Base-by-base conservation (phyloP, 345 rosid genomes). In the Zanthoxylum bungeanum region DNA sequence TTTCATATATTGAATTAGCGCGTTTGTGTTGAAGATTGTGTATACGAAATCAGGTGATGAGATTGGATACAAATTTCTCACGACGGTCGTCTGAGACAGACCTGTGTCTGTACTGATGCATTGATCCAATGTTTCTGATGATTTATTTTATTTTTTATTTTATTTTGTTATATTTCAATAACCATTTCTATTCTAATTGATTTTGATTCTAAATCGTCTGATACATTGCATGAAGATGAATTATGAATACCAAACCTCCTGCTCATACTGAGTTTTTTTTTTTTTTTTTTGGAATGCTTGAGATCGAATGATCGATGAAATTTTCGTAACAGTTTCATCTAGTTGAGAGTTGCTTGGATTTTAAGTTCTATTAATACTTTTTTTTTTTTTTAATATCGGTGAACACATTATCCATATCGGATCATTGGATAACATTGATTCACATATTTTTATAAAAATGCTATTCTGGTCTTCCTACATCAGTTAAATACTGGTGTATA, bases 11-110 rank as follows among this genome's bases (percentile, higher is more conserved):
- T n/a, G n/a, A n/a, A n/a, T n/a, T n/a, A n/a, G n/a, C n/a, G n/a
- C n/a, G n/a, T 0, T 44, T 44, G 49, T 17, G 1, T 14, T 44
- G 49, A 4, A 4, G 49, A 44, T 44, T 4, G 16, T 4, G 4
- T 4, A 19, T 14, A 12, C 49, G 39, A 58, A 60, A 69, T 80
- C 87, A 83, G 74, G 66, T 81, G 93, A 86, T 83, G 93, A 86
- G 60, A 64, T 78, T 80, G 85, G 90, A 81, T 76, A 68, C 5
- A 0, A 60, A 74, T 70, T 57, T 86, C 89, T 89, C 91, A 86
- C 89, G 89, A 89, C 87, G 91, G 91, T 89, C 91, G 85, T 89
- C 91, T 79, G 93, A 86, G 89, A 73, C 69, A 72, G 75, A 61
- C 49, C n/a, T n/a, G 80, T 84, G 84, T 80, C 68, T 37, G 5